Base-by-base conservation (phyloP, 495 filamentous ascomycete species). In the Cudoniella acicularis region DNA sequence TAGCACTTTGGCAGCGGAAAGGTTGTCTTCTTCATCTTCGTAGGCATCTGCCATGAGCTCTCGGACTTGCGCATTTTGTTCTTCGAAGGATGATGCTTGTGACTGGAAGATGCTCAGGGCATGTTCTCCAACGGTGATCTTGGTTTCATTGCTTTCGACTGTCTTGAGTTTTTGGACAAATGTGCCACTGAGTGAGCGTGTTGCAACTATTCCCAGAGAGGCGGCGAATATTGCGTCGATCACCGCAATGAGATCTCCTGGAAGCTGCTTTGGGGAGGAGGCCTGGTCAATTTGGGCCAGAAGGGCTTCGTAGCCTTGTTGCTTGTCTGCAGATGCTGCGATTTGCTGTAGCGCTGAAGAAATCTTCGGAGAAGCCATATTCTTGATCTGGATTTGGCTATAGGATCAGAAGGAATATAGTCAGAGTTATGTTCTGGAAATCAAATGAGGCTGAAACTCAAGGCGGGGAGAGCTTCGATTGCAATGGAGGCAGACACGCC, bases 21-120 rank as follows among this genome's bases (percentile, higher is more conserved):
- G 72, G 72, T 89, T 93, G 67, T 96, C 90, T 20, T 96, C 91
- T 58, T 89, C 79, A 24, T 71, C 71, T 70, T 96, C 91, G 75
- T 94, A 87, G 22, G 91, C 89, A 52, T 88, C 81, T 3, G 95
- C 94, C 3, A 96, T 78, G 22, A 91, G 80, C 64, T 91, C 85
- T 49, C 91, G 87, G 52, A 98, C 82, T 57, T 81, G 79, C 0
- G 86, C 80, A 64, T 91, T 90, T 59, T 88, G 84, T 71, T 97
- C 90, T 72, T 98, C 95, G 65, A 89, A 89, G 3, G 89, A 90
- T 36, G 60, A 64, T 0, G 66, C 57, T 42, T 66, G 66, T 8
- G 54, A 27, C 22, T 52, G 45, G 36, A 69, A 57, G 49, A 64
- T 59, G 24, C n/a, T 17, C 10, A 69, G 61, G 26, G 61, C 58